phyloP scores from a whole-genome alignment of 805 yeast genomes.

The Suhomyces canberraensis region DNA sequence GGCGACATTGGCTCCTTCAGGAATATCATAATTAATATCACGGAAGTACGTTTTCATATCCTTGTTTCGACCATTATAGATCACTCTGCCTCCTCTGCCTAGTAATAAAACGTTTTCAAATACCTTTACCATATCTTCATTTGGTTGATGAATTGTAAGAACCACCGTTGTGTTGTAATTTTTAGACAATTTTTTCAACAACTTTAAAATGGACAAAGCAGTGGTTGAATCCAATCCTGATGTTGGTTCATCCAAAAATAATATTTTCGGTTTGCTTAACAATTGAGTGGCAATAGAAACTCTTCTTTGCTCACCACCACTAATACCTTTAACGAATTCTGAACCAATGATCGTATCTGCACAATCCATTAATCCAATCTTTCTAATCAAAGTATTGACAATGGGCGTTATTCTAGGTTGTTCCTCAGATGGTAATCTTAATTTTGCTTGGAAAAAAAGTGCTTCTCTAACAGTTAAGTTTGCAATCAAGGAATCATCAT shows the following conservation, averaged over 20 bases:
- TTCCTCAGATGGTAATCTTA: conserved; percentile 19
- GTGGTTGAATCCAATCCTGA: conserved; percentile 27
- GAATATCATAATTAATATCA: conserved; percentile 11
- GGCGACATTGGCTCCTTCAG: conserved; percentile 15
- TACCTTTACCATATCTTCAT: conserved; percentile 17
- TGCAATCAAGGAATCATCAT: conserved; percentile 21
- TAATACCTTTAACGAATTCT: conserved; percentile 21
- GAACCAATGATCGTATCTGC: conserved; percentile 26
- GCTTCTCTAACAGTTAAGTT: conserved; percentile 26
- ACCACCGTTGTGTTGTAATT: conserved; percentile 20
- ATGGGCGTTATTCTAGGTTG: conserved; percentile 16
- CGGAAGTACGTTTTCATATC: conserved; percentile 12
- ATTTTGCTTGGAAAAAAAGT: conserved; percentile 21
- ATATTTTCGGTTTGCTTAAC: conserved; percentile 20
- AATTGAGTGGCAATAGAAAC: conserved; percentile 29
- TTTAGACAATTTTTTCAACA: conserved; percentile 16
- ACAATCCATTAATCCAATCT: conserved; percentile 23
- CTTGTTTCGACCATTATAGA: conserved; percentile 17
- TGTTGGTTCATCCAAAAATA: conserved; percentile 27
- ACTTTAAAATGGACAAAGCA: conserved; percentile 16
- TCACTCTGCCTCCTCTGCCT: conserved; percentile 23
- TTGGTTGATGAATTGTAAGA: conserved; percentile 26
- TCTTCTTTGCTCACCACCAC: conserved; percentile 28
- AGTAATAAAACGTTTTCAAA: conserved; percentile 21
- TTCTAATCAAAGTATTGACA: conserved; percentile 16